Evolutionary conservation across 192 early-diverging fungal genomes (phyloP), one percentile per base, ranked within the genome.

Genomic region (Helicostylum pulchrum): DNA sequence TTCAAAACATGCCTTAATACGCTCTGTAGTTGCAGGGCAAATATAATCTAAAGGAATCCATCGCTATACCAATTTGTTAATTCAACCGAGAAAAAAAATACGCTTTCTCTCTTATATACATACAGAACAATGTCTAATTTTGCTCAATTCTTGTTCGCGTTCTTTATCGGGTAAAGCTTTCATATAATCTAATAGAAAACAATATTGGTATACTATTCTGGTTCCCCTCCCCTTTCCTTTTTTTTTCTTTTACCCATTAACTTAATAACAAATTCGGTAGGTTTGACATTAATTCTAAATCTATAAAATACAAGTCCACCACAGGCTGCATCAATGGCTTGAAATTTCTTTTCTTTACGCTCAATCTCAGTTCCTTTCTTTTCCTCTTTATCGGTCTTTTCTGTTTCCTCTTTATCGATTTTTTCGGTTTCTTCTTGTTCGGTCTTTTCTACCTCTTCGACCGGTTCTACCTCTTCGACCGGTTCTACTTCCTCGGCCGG

Each of bases 291-390:
- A 0, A 82, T 62, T 32, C 80, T 32, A 39, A 82, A 81, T 20
- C 80, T 61, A 26, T 77, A 63, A 52, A 82, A 82, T 14, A 82
- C 44, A 12, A 76, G 43, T 14, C 80, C 80, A 23, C 68, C 70
- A 62, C 80, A 82, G 1, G 77, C 79, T 2, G 80, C 53, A 47
- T 82, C 80, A 6, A 82, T 77, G 11, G 75, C 79, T 55, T 82
- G 77, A 30, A 82, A 70, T 12, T 51, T 56, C 36, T 64, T 47
- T 20, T 80, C 78, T 23, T 67, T 46, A 9, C 56, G 39, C 14
- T n/a, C 43, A 23, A 30, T 19, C 15, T 55, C 39, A 11, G 39
- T 55, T 43, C 23, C 34, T 10, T 53, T 53, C 5, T 9, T 39
- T 39, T 39, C 36, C 36, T 39, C 36, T 10, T 39, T 39, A 39